Conservation (phyloP, 306 rosid species). For the Luffa acutangula region DNA sequence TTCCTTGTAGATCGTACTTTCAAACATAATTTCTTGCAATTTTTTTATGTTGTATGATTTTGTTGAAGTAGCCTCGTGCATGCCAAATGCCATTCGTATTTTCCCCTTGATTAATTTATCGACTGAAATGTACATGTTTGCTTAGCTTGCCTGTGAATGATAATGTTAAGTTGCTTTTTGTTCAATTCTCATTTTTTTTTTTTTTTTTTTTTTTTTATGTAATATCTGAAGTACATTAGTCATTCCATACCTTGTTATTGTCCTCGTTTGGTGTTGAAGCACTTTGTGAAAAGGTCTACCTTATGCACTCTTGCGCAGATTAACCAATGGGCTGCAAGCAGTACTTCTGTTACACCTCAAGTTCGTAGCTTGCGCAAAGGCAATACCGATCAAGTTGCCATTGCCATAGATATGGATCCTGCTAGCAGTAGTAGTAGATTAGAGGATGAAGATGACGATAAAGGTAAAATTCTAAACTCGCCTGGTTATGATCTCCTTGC, state of each 20-base stretch:
- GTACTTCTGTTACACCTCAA: slow-evolving; percentile 63
- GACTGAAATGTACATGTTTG: neutral
- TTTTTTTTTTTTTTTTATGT: neutral
- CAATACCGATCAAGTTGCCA: slow-evolving; percentile 76
- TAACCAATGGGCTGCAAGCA: slow-evolving; percentile 53
- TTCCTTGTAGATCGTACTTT: neutral
- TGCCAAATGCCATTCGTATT: neutral
- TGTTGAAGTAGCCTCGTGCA: neutral
- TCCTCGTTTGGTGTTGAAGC: neutral
- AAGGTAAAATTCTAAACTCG: slow-evolving; percentile 38
- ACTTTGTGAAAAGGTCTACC: slow-evolving; percentile 2
- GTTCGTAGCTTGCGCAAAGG: slow-evolving; percentile 97
- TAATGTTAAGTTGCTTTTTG: neutral
- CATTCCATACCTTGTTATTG: neutral
- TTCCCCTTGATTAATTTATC: neutral
- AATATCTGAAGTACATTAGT: neutral
- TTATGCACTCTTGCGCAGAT: slow-evolving; percentile 30
- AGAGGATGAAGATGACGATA: slow-evolving; percentile 93
- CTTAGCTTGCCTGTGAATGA: neutral
- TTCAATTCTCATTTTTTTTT: neutral
- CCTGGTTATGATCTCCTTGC: neutral
- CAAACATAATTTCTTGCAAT: neutral
- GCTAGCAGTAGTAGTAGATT: slow-evolving; percentile 42
- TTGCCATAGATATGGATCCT: slow-evolving; percentile 83
- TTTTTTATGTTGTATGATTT: neutral